Percentiles rank a stretch among this genome's conserved stretches.
These are phyloP conservation scores for Ruellia speciosa DNA, from an alignment of 305 asterid species.

Conservation along the genomic window DNA sequence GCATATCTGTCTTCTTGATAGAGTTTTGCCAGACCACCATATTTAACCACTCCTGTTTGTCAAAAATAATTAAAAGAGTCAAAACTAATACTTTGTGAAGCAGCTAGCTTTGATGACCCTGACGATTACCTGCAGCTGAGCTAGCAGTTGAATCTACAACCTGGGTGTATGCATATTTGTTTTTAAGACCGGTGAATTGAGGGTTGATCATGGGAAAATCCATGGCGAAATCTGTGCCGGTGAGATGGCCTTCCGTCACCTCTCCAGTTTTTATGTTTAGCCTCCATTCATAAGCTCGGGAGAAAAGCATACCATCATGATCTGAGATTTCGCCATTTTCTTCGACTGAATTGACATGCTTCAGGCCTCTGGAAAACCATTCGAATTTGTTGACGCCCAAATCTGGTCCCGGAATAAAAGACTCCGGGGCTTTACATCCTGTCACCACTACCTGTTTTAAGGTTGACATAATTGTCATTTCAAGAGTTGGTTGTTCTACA, in stretches of 20 bases:
- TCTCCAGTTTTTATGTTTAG: conserved; percentile 24
- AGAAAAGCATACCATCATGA: conserved; percentile 13
- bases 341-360: not conserved
- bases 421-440: conserved; percentile 22
- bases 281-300: conserved; percentile 26
- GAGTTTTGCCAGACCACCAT: conserved; percentile 43
- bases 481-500: no score
- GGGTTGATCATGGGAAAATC: conserved; percentile 24
- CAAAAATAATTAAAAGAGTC: not conserved
- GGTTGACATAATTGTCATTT: no score
- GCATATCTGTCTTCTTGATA: conserved; percentile 19
- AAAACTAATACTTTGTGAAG: not conserved
- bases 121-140: conserved; percentile 27
- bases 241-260: conserved; percentile 15
- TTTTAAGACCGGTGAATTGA: conserved; percentile 23
- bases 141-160: conserved; percentile 32
- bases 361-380: conserved; percentile 19
- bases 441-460: conserved; percentile 21
- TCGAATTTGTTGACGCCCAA: conserved; percentile 22
- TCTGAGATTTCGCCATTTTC: not conserved
- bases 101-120: no score
- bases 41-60: conserved; percentile 35
- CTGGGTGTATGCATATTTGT: conserved; percentile 32
- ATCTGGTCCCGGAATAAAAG: conserved; percentile 31
- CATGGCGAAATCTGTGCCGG: conserved; percentile 7